Base-by-base conservation (phyloP, 2,329 filamentous ascomycete species). In the Colletotrichum eremochloae region DNA sequence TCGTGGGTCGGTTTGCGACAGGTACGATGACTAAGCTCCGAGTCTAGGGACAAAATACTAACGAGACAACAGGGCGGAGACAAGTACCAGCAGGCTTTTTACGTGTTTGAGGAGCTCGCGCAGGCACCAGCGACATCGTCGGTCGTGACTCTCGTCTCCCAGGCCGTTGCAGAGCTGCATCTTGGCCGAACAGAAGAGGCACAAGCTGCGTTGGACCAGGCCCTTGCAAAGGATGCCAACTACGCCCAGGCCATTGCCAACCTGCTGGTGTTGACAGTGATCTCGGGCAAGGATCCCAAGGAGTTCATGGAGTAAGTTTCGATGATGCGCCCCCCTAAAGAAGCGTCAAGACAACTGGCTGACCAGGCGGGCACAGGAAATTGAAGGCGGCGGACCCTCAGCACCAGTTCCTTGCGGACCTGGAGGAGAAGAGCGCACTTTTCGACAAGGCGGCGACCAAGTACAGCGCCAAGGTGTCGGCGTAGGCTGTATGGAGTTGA, bases 21-120 rank as follows among this genome's bases (percentile, higher is more conserved):
- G 82, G 94, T 96, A 88, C 74, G 88, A 84, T 53, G 66, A 57
- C 46, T 11, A 33, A 42, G 33, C 7, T 29, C 7, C 44, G 15
- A 24, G n/a, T 14, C 40, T 57, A 38, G 33, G 48, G 36, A 52
- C 67, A 46, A 31, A 40, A 31, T 73, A 75, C 78, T 82, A 75
- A 85, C 71, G 50, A 24, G 42, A 44, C 8, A 66, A 36, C 73
- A 97, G 93, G 96, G 96, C 79, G 95, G 95, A 76, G 95, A 97
- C 77, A 96, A 94, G 81, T 98, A 98, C 83, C 96, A 98, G 80
- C 94, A 96, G 79, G 92, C 96, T 24, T 98, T 97, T 84, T 98
- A 99, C 86, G 96, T 98, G 73, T 98, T 94, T 79, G 96, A 98
- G 83, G 96, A 99, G 83, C 90, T 98, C 61, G 96, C 96, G 5